A percentile compares a stretch with the other conserved stretches of the same genome.
These are phyloP conservation scores for Abrus pulchellus DNA, from an alignment of 306 rosid genomes.

Conservation along the genomic window DNA sequence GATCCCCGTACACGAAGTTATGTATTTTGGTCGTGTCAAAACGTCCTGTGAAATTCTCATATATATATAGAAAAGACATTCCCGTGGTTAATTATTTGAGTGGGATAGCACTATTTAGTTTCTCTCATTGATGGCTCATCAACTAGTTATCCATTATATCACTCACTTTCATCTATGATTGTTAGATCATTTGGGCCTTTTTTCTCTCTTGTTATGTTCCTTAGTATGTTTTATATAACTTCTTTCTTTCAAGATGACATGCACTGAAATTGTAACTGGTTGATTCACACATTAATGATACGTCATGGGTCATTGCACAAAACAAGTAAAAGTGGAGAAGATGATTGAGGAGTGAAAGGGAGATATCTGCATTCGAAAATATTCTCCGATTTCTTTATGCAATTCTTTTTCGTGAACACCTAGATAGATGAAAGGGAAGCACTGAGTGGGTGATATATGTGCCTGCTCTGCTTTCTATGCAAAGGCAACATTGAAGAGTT, in stretches of 20 bases:
- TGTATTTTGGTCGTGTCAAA: slow-evolving; percentile 22
- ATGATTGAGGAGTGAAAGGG: slow-evolving; percentile 79
- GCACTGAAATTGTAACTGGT: slow-evolving; percentile 43
- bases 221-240: slow-evolving; percentile 41
- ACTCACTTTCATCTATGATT: slow-evolving; percentile 53
- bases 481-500: slow-evolving; percentile 48
- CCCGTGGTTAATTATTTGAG: slow-evolving; percentile 15
- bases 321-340: slow-evolving; percentile 64
- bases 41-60: slow-evolving; percentile 32
- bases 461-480: slow-evolving; percentile 74
- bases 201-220: slow-evolving; percentile 40
- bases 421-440: slow-evolving; percentile 51
- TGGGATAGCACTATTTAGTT: slow-evolving; percentile 31
- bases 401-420: slow-evolving; percentile 54
- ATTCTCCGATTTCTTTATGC: slow-evolving; percentile 54
- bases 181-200: slow-evolving; percentile 57
- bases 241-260: slow-evolving; percentile 48
- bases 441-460: slow-evolving; percentile 49
- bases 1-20: slow-evolving; percentile 22
- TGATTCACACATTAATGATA: slow-evolving; percentile 52
- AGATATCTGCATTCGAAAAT: slow-evolving; percentile 66
- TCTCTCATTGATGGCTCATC: slow-evolving; percentile 46
- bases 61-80: slow-evolving; percentile 23
- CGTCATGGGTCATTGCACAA: slow-evolving; percentile 57
- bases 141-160: slow-evolving; percentile 45